phyloP scores from a whole-genome alignment of 2,329 filamentous ascomycete genomes.

The Celoporthe dispersa region DNA sequence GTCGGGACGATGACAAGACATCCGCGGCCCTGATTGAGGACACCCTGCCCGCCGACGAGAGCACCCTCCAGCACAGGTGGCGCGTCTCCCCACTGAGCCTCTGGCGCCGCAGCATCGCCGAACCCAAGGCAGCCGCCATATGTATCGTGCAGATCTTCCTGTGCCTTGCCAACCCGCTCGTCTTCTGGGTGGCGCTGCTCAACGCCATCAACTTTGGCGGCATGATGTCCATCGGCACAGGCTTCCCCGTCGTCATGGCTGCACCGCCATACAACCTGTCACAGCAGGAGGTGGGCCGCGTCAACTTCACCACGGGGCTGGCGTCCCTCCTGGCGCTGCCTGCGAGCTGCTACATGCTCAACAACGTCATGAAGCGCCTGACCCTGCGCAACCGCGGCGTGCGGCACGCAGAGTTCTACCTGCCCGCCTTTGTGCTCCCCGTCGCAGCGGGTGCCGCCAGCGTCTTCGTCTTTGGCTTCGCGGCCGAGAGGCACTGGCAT shows the following conservation, averaged over 20 bases:
- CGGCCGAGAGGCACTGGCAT: constrained; percentile 25
- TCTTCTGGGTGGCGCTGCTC: constrained; percentile 36
- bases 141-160: constrained; percentile 34
- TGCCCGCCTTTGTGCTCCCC: constrained; percentile 34
- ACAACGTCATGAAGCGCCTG: constrained; percentile 32
- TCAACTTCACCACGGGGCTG: constrained; percentile 31
- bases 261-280: constrained; percentile 31
- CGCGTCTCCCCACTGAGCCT: constrained; percentile 20
- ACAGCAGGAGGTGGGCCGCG: constrained; percentile 9
- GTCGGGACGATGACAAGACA: constrained; percentile 9
- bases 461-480: constrained; percentile 32
- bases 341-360: constrained; percentile 26
- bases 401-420: constrained; percentile 36
- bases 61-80: constrained; percentile 18
- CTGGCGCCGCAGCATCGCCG: constrained; percentile 23
- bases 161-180: constrained; percentile 36
- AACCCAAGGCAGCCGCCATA: constrained; percentile 29
- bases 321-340: constrained; percentile 32
- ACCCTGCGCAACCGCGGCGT: constrained; percentile 34
- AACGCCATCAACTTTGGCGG: constrained; percentile 35
- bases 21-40: constrained; percentile 19
- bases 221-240: constrained; percentile 34
- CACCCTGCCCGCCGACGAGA: constrained; percentile 15
- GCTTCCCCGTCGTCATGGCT: constrained; percentile 31
- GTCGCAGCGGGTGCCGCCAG: constrained; percentile 31